Conservation (phyloP, 495 filamentous ascomycete species). For the Aspergillus sclerotioniger region DNA sequence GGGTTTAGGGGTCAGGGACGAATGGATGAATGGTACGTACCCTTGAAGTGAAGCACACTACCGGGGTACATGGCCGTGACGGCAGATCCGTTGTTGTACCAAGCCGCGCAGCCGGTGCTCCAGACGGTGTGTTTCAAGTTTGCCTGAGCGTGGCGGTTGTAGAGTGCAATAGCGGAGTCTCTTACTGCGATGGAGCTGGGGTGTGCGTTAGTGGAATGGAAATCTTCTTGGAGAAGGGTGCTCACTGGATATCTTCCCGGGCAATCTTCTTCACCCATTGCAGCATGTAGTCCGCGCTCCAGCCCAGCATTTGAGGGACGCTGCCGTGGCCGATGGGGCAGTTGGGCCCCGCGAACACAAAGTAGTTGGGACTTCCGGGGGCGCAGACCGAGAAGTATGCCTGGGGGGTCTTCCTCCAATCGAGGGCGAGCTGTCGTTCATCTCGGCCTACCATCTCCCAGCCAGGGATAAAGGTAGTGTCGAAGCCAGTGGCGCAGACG, state of each 20-base stretch:
- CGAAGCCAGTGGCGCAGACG: constrained; percentile 50
- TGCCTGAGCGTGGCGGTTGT: not conserved
- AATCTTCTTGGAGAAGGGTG: not conserved
- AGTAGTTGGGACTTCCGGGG: constrained; percentile 41
- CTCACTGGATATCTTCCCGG: not conserved
- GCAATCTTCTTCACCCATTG: constrained; percentile 23
- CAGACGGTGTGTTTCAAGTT: not conserved
- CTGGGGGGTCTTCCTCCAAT: constrained; percentile 22
- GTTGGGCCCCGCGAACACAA: constrained; percentile 29
- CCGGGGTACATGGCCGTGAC: not conserved
- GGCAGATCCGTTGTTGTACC: not conserved
- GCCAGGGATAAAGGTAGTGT: constrained; percentile 35
- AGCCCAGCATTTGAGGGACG: constrained; percentile 27
- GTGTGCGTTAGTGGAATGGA: not conserved
- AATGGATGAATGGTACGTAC: not conserved
- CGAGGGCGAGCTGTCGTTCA: constrained; percentile 26
- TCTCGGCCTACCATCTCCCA: constrained; percentile 35
- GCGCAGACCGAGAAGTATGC: constrained; percentile 41
- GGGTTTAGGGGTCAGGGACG: not conserved
- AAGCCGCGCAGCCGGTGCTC: not conserved
- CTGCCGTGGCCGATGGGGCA: constrained; percentile 34
- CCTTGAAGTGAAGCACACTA: not conserved
- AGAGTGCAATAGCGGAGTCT: not conserved
- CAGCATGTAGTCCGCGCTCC: constrained; percentile 46
- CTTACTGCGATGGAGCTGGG: not conserved